Evolutionary conservation across 192 early-diverging fungal species (phyloP).

Genomic region (Spizellomyces sp.): DNA sequence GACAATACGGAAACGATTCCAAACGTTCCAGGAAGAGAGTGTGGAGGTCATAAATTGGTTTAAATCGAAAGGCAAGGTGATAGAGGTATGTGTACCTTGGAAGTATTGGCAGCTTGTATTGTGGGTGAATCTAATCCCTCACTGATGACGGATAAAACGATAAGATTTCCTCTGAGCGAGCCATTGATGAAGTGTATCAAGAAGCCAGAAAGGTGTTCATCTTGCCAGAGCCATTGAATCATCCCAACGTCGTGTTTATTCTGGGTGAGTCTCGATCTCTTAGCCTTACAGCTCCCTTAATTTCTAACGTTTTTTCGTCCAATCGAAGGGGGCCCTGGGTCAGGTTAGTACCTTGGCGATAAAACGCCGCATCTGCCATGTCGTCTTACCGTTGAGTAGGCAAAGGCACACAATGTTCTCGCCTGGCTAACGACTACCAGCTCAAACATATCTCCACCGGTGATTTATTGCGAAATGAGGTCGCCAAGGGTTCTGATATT

Average conservation of each 20-base stretch:
- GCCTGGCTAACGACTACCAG: conserved; percentile 81
- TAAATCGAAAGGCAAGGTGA: conserved; percentile 30
- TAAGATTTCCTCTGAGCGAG: conserved; percentile 33
- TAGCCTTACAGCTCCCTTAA: neutral
- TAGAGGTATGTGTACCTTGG: conserved; percentile 19
- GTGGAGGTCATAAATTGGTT: conserved; percentile 55
- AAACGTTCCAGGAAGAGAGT: conserved; percentile 50
- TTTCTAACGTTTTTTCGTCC: neutral
- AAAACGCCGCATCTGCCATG: neutral
- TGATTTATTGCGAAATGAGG: conserved; percentile 87
- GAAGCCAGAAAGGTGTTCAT: conserved; percentile 33
- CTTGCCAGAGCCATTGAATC: conserved; percentile 26
- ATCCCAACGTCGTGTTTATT: conserved; percentile 39
- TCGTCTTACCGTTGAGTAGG: conserved; percentile 44
- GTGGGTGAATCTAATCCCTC: neutral
- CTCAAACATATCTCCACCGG: conserved; percentile 94
- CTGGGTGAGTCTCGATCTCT: conserved; percentile 24
- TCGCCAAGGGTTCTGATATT: conserved; percentile 39
- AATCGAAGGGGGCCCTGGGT: conserved; percentile 32
- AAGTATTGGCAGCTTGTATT: neutral
- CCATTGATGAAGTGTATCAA: conserved; percentile 42
- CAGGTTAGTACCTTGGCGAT: conserved; percentile 1
- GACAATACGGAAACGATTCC: conserved; percentile 58
- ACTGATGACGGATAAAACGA: neutral
- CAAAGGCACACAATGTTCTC: conserved; percentile 92